phyloP scores from a whole-genome alignment of 768 basidiomycete genomes.

The Chiua virens region DNA sequence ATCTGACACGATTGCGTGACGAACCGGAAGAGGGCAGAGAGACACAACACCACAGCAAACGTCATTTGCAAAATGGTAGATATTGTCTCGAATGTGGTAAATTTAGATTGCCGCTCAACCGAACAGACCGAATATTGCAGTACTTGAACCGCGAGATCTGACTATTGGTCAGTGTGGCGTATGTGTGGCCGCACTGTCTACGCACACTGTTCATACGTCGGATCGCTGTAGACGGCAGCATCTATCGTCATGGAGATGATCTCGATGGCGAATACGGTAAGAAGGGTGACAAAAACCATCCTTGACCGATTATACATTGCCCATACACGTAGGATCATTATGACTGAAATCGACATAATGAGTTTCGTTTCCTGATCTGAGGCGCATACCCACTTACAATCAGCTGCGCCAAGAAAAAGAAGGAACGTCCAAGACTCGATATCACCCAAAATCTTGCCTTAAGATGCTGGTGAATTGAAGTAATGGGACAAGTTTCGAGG shows the following conservation, averaged over 20 bases:
- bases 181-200: too few relatives aligned
- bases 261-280: neutral
- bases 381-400: constrained; percentile 1
- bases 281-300: neutral
- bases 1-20: neutral
- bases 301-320: neutral
- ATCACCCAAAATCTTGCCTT: neutral
- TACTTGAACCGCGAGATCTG: too few relatives aligned
- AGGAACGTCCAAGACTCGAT: neutral
- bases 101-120: too few relatives aligned
- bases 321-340: constrained; percentile 5
- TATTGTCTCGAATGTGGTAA: neutral
- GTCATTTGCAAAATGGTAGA: neutral
- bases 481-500: neutral
- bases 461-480: neutral
- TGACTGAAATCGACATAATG: neutral
- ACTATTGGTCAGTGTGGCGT: too few relatives aligned
- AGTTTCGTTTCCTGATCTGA: neutral
- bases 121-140: too few relatives aligned
- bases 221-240: neutral
- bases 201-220: neutral
- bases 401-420: constrained; percentile 1
- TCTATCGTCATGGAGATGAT: neutral
- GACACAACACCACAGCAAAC: neutral
- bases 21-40: neutral